These are phyloP conservation scores for Purpureocillium lavendulum DNA, from an alignment of 2,329 filamentous ascomycete genomes.

Conservation along the genomic window DNA sequence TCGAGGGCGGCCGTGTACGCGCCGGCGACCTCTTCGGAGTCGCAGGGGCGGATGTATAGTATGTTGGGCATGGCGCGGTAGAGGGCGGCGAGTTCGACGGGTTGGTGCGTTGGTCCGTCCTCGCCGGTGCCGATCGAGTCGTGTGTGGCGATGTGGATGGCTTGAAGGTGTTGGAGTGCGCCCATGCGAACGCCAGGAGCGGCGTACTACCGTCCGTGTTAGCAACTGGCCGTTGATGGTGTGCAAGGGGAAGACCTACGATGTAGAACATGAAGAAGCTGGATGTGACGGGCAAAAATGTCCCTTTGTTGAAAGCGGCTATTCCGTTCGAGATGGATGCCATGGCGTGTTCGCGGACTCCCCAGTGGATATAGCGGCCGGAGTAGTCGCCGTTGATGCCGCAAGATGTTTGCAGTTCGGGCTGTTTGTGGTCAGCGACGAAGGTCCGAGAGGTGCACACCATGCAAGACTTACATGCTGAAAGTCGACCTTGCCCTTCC, in stretches of 20 bases:
- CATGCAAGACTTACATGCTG: constrained; percentile 28
- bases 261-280: constrained; percentile 57
- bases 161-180: constrained; percentile 43
- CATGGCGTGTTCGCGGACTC: constrained; percentile 56
- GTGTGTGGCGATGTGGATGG: constrained; percentile 54
- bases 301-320: constrained; percentile 46
- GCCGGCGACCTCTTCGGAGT: constrained; percentile 48
- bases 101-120: constrained; percentile 55
- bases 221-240: background rate
- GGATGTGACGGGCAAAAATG: constrained; percentile 48
- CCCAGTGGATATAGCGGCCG: constrained; percentile 51
- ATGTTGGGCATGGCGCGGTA: constrained; percentile 57
- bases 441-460: too few species aligned
- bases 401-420: constrained; percentile 27
- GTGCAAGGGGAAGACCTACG: constrained; percentile 7
- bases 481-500: constrained; percentile 42
- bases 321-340: constrained; percentile 48
- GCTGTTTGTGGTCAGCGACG: constrained; percentile 12
- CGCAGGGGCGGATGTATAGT: constrained; percentile 50
- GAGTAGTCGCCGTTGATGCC: constrained; percentile 46
- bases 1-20: constrained; percentile 42
- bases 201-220: constrained; percentile 27
- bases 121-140: constrained; percentile 52
- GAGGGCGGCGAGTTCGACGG: constrained; percentile 46
- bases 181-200: constrained; percentile 54